Evolutionary conservation across 441 rosid genomes (phyloP).

Genomic region (Gossypium lobatum): DNA sequence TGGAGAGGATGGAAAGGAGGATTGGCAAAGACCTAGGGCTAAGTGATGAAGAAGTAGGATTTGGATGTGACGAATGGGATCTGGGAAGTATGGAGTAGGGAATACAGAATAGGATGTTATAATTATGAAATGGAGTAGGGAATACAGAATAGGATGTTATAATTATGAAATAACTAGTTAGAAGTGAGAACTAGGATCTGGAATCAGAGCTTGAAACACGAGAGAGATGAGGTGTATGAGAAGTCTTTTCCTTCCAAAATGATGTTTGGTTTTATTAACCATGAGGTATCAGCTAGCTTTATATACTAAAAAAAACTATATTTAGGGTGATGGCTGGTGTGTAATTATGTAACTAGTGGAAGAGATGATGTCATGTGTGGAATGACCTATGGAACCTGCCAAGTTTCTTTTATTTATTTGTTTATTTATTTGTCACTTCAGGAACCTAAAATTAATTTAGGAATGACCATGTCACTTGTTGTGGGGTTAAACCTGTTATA

Average conservation of each 20-base stretch:
- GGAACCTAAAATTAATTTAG: background rate
- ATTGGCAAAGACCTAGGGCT: background rate
- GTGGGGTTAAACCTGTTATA: background rate
- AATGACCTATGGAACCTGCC: background rate
- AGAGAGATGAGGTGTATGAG: background rate
- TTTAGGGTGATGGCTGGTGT: background rate
- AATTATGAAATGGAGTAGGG: background rate
- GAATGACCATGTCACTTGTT: background rate
- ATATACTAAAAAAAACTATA: background rate
- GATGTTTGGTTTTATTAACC: background rate
- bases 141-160: background rate
- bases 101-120: background rate
- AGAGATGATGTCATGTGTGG: background rate
- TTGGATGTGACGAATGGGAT: background rate
- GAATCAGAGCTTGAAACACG: background rate
- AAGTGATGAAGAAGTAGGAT: background rate
- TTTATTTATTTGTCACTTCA: background rate
- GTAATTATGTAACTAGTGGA: background rate
- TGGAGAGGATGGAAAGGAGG: background rate
- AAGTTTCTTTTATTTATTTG: background rate
- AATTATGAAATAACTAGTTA: background rate
- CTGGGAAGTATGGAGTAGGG: background rate
- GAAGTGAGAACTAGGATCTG: background rate
- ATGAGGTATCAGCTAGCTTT: background rate
- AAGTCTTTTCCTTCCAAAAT: background rate